Base-by-base conservation (phyloP, 768 basidiomycete genomes). In the Boletellus ananiceps region DNA sequence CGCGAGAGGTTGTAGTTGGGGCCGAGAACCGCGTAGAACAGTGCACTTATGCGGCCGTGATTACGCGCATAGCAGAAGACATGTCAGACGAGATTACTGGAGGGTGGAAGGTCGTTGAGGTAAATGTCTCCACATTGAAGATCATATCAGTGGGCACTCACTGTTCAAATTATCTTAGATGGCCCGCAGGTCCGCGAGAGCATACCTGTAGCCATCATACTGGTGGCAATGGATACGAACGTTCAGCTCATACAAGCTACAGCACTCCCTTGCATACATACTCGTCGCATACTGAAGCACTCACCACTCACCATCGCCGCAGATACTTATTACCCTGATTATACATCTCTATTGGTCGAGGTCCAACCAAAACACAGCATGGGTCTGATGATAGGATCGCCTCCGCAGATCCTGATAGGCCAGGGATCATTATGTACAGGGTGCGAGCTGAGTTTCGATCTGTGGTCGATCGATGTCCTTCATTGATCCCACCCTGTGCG, bases 31-130 rank as follows among this genome's bases (percentile, higher is more conserved):
- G 82, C 57, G 94, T 98, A 27, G 93, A 96, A 69, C 90, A 94
- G 64, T 94, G 92, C 61, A 83, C 81, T 18, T 99, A 99, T 65
- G 88, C 88, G 15, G 92, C 93, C 21, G 93, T 91, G 1, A 69
- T 99, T 51, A 97, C 94, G 15, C 81, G 94, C 23, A 71, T 92
- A 27, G 85, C 90, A 62, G 86, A 86, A 59, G 92, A 97, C 63
- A 72, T 97, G 54, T 83, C 83, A 25, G 89, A 98, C 64, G 90
- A 93, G 66, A 75, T 96, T 39, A 99, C 96, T 0, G 93, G 91
- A 37, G 96, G 96, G 12, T 99, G 96, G 95, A 98, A 97, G 70
- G 82, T 98, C 45, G 79, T 97, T 23, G 95, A 98, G 84, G 93
- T 93, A 63, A 44, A 13, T 4, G 29, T n/a, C 15, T 14, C 35